A percentile compares a stretch with the other conserved stretches of the same genome.
Conservation (phyloP, 202 grass and related monocot genomes). For the Bolboschoenoplectus hybrid region DNA sequence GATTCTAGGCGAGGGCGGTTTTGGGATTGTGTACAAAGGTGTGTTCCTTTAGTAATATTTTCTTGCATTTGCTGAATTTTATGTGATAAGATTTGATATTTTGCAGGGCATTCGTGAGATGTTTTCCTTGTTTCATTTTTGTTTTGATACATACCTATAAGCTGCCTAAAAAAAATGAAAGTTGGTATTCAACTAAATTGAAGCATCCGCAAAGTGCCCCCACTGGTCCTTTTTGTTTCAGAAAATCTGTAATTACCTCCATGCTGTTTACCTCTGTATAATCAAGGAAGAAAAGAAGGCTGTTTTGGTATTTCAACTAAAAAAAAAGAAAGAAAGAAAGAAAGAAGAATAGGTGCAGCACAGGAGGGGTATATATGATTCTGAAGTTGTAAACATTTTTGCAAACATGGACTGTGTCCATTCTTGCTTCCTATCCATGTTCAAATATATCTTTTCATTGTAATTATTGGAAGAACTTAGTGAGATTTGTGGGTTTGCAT, state of each 20-base stretch:
- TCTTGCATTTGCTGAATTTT: not conserved
- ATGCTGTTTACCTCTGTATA: not conserved
- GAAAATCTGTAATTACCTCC: not conserved
- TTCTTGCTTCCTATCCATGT: not conserved
- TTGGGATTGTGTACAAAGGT: constrained; percentile 99
- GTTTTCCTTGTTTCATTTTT: not conserved
- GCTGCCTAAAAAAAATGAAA: not conserved
- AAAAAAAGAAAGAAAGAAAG: too few species aligned
- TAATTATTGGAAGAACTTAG: not conserved
- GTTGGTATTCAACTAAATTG: not conserved
- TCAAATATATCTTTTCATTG: constrained; percentile 2
- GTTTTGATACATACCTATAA: not conserved
- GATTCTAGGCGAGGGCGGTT: constrained; percentile 94
- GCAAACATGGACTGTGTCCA: not conserved
- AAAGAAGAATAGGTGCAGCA: not conserved
- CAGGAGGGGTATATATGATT: not conserved
- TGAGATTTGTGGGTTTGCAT: constrained; percentile 3
- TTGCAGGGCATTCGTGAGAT: not conserved
- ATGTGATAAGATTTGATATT: not conserved
- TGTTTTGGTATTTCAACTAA: constrained; percentile 1
- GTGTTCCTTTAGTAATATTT: constrained; percentile 24
- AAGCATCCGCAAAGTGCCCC: not conserved
- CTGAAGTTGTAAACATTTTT: not conserved
- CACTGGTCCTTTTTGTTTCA: not conserved
- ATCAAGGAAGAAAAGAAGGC: not conserved